Percentiles rank a stretch among this genome's conserved stretches.
phyloP scores from a whole-genome alignment of 2,329 filamentous ascomycete species.

The Fusarium sp. region DNA sequence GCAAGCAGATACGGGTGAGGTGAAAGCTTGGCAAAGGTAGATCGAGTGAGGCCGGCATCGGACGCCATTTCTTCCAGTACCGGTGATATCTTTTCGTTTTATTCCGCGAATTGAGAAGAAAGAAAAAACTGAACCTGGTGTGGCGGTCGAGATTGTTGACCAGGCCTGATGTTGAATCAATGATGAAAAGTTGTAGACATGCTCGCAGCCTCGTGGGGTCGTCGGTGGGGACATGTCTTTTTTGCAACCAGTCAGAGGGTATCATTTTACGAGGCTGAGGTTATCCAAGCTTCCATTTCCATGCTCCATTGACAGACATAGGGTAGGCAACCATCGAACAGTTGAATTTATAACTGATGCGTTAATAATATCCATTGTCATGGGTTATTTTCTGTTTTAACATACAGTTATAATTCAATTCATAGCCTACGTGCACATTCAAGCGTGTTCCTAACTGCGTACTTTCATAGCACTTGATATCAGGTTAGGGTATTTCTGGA shows the following conservation, averaged over 20 bases:
- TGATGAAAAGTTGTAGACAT: slow-evolving; percentile 45
- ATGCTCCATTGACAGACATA: background rate
- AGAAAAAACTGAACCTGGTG: background rate
- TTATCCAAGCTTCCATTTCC: background rate
- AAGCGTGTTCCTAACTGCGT: background rate
- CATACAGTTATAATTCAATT: background rate
- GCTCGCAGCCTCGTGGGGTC: slow-evolving; percentile 41
- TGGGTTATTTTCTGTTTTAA: background rate
- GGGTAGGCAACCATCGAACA: slow-evolving; percentile 3
- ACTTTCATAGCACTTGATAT: background rate
- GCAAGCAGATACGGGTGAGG: slow-evolving; percentile 90
- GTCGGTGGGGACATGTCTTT: slow-evolving; percentile 1
- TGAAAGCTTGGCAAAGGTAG: slow-evolving; percentile 88
- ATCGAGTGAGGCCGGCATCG: slow-evolving; percentile 60
- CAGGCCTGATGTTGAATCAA: background rate
- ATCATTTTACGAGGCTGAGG: slow-evolving; percentile 33
- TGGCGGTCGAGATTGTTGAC: background rate
- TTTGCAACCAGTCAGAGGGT: slow-evolving; percentile 22
- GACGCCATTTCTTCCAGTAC: slow-evolving; percentile 44
- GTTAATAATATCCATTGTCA: background rate
- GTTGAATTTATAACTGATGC: background rate
- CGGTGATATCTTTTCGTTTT: background rate
- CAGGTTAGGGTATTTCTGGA: background rate
- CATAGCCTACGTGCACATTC: background rate
- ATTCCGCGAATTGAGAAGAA: background rate